Base-by-base conservation (phyloP, 2,329 filamentous ascomycete species). In the Penicillium hordei region DNA sequence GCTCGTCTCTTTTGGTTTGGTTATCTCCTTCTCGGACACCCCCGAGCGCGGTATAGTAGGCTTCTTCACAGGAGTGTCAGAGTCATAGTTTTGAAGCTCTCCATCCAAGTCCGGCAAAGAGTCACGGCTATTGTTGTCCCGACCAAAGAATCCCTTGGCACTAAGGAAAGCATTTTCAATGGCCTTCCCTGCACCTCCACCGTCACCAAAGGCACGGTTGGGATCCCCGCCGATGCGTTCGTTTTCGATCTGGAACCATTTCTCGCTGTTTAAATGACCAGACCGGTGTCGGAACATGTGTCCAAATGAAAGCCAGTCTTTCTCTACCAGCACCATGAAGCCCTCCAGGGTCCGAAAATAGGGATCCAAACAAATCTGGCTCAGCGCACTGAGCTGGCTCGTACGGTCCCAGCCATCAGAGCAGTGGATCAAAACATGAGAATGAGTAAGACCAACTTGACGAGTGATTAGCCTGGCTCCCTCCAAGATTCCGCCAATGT, bases 391-490 rank as follows among this genome's bases (percentile, higher is more conserved):
- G 51, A 99, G 83, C 76, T 99, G 94, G 68, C 92, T 93, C 8
- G 94, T 99, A 50, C 94, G 89, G 76, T 99, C 94, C 94, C 94
- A 99, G 4, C 94, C 94, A 75, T 99, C 94, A 2, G 94, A 97
- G 76, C 94, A 99, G 75, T 99, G 94, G 48, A 99, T 96, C 45
- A 99, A 79, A 12, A 96, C 93, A 72, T 99, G 92, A 1, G 93
- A 96, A 70, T 97, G 93, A 64, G 91, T 89, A 57, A 97, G 87
- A 31, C 92, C 94, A 34, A 99, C 88, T 67, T 94, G 91, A 33
- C 90, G 84, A 31, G 93, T 89, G 65, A 97, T 96, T 56, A 95
- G 81, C 48, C 87, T 85, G 6, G 92, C 89, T 1, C 94, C 94
- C 60, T 94, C 90, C 17, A 99, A 79, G 45, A 99, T 86, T 29